Conservation (phyloP, 495 filamentous ascomycete genomes). For the Cenococcum geophilum region DNA sequence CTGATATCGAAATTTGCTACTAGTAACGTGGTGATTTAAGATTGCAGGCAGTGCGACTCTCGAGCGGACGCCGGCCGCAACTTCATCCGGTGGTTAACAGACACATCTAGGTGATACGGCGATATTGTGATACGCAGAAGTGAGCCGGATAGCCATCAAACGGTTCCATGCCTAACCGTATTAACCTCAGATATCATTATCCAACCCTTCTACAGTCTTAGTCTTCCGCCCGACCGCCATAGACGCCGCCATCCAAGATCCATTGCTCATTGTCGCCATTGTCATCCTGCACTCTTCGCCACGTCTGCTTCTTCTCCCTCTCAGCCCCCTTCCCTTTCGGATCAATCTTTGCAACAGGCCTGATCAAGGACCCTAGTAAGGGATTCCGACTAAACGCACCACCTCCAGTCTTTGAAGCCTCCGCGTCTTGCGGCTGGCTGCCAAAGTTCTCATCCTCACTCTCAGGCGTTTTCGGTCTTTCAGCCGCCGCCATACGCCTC, state of each 20-base stretch:
- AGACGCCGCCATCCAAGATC: slow-evolving; percentile 78
- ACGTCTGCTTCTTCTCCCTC: slow-evolving; percentile 50
- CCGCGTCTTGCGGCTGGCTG: slow-evolving; percentile 34
- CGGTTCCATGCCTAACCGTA: too few species aligned
- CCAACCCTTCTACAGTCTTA: background rate
- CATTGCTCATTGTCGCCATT: slow-evolving; percentile 84
- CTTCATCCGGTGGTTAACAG: too few species aligned
- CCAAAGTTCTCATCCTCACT: slow-evolving; percentile 45
- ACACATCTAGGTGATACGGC: too few species aligned
- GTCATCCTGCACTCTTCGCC: slow-evolving; percentile 90
- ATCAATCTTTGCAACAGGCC: slow-evolving; percentile 65
- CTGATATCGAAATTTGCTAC: too few species aligned
- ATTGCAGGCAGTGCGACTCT: too few species aligned
- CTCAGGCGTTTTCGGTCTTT: slow-evolving; percentile 39
- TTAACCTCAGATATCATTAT: background rate
- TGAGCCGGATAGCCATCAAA: too few species aligned
- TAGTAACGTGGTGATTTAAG: too few species aligned
- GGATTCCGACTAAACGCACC: slow-evolving; percentile 81
- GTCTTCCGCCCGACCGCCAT: slow-evolving; percentile 43
- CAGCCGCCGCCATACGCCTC: slow-evolving; percentile 60
- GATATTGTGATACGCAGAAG: too few species aligned
- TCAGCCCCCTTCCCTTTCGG: slow-evolving; percentile 42
- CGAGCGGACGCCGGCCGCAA: too few species aligned
- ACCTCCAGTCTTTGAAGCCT: slow-evolving; percentile 35
- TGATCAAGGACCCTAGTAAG: slow-evolving; percentile 68